Percentiles rank a stretch among this genome's conserved stretches.
Evolutionary conservation across 1,139 yeast genomes (phyloP).

Genomic region (Scheffersomyces stambukii): DNA sequence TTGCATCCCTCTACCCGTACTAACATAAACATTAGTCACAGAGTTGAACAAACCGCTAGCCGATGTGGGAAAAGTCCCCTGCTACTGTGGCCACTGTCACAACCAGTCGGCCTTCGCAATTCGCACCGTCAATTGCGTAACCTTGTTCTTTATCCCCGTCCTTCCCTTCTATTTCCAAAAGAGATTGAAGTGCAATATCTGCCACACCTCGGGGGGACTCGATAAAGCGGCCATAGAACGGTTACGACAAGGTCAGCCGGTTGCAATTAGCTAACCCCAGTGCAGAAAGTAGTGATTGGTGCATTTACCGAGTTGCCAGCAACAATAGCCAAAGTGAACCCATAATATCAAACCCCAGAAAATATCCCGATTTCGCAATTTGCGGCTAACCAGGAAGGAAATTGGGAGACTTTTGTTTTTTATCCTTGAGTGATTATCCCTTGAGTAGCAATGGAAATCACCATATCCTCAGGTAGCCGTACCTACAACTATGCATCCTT

Average conservation of each 20-base stretch:
- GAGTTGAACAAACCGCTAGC: conserved; percentile 26
- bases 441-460: too few species aligned
- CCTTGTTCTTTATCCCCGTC: conserved; percentile 43
- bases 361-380: too few species aligned
- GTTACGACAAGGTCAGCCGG: conserved; percentile 38
- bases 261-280: conserved; percentile 36
- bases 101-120: conserved; percentile 43
- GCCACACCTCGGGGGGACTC: conserved; percentile 41
- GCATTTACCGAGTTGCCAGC: too few species aligned
- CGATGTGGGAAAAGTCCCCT: conserved; percentile 24
- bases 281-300: too few species aligned
- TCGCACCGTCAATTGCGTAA: conserved; percentile 39
- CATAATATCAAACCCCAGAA: too few species aligned
- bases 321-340: too few species aligned
- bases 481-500: too few species aligned
- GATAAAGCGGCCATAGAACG: conserved; percentile 26
- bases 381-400: too few species aligned
- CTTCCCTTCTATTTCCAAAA: conserved; percentile 40
- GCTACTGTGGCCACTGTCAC: conserved; percentile 42
- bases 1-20: too few species aligned
- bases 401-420: too few species aligned
- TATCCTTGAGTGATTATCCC: too few species aligned
- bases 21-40: conserved; percentile 17
- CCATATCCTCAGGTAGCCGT: too few species aligned
- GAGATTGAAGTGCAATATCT: conserved; percentile 38